Conservation (phyloP, 2,329 filamentous ascomycete species). For the Herpotrichia juniperi region DNA sequence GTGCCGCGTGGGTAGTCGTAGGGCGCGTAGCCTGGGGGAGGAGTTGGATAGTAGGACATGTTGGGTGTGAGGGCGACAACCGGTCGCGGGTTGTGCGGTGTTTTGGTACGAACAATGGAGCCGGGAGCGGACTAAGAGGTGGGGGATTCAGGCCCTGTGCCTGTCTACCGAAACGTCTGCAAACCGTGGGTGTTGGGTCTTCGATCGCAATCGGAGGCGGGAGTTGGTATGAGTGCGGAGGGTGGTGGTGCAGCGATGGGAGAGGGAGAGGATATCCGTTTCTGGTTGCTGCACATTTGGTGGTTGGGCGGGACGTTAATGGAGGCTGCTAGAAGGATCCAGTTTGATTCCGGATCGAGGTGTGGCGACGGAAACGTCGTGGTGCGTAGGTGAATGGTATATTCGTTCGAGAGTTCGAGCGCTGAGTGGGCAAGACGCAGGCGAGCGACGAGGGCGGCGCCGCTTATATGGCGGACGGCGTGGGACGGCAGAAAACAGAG, state of each 20-base stretch:
- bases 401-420: constrained; percentile 17
- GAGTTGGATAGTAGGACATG: constrained; percentile 39
- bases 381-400: constrained; percentile 34
- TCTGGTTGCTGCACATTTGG: constrained; percentile 47
- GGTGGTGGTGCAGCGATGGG: constrained; percentile 38
- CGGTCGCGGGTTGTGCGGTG: constrained; percentile 9
- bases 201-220: constrained; percentile 25
- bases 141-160: constrained; percentile 34
- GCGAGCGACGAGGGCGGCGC: not conserved
- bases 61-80: constrained; percentile 25
- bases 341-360: constrained; percentile 26
- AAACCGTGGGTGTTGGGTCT: constrained; percentile 31
- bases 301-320: constrained; percentile 17
- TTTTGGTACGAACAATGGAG: constrained; percentile 4
- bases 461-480: not conserved
- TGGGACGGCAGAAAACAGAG: not conserved
- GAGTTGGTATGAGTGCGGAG: constrained; percentile 19
- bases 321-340: constrained; percentile 44
- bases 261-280: constrained; percentile 32
- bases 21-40: constrained; percentile 45
- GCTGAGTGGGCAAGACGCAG: not conserved
- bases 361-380: constrained; percentile 24
- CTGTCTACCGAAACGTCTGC: constrained; percentile 42
- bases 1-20: constrained; percentile 43
- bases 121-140: constrained; percentile 9